Evolutionary conservation across 441 rosid genomes (phyloP), one percentile per base, ranked within the genome.

Genomic region (Omphalea diandra): DNA sequence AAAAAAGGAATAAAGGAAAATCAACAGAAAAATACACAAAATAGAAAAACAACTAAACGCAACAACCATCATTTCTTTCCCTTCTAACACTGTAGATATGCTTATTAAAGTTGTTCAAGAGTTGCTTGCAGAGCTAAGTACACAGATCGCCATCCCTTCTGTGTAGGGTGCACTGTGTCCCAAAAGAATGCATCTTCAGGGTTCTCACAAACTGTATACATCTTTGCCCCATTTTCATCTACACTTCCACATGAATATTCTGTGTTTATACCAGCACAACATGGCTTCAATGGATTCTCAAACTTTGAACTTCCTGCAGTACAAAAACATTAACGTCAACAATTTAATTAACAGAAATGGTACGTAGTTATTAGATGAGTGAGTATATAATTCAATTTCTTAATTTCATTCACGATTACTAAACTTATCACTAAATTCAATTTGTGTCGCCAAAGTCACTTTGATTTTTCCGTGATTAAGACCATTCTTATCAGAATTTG

Each of bases 141-240:
- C 9, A 87, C 79, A 1, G 88, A 78, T 1, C 60, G 63, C 94
- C 94, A 88, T 32, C 90, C 94, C 26, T 57, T 79, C 57, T 91
- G 89, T 0, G 90, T 77, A 5, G 95, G 89, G 60, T 91, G 98
- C 20, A 74, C 79, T 2, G 31, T 7, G 77, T 94, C 98, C 98
- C 98, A 94, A 58, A 91, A 94, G 80, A 94, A 88, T 35, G 75
- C 67, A 5, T 81, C 69, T 20, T 69, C 74, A 26, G 88, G 96
- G 33, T 87, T 73, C 27, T 79, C 72, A 52, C 98, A 94, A 0
- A 85, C 65, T 29, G 58, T 79, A 63, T 83, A 89, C 79, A 54
- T 72, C 75, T 83, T 85, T 35, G 46, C 62, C 26, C 96, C 93
- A 12, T 49, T 65, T 31, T 18, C 76, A 56, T 80, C 83, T 55